These are phyloP conservation scores for Castanospermum australe DNA, from an alignment of 306 rosid genomes.

Conservation along the genomic window DNA sequence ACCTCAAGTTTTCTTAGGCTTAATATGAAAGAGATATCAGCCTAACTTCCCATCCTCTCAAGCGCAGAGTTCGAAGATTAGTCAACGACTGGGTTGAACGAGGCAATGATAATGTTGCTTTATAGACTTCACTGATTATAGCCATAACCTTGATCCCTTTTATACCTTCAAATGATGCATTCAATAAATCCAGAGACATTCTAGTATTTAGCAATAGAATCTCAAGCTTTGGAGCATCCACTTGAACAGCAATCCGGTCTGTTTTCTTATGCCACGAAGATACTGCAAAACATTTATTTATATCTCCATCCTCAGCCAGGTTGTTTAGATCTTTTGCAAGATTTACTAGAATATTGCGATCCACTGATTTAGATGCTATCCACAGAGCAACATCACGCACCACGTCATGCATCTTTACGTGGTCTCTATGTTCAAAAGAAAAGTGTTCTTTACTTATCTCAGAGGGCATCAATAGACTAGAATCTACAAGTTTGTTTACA, in stretches of 20 bases:
- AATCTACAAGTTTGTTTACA: neutral
- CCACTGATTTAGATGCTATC: slow-evolving; percentile 15
- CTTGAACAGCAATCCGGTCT: neutral
- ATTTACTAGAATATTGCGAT: neutral
- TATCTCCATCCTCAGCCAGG: neutral
- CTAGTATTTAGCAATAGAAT: too few relatives aligned
- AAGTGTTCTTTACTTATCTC: neutral
- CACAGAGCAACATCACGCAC: slow-evolving; percentile 9
- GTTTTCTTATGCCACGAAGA: neutral
- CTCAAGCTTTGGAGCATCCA: too few relatives aligned
- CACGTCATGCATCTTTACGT: slow-evolving; percentile 8
- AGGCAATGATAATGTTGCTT: neutral
- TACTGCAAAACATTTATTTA: neutral
- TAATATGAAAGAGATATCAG: slow-evolving; percentile 6
- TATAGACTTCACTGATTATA: neutral
- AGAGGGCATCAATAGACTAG: neutral
- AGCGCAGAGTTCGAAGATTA: neutral
- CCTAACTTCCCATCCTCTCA: neutral
- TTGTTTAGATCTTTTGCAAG: neutral
- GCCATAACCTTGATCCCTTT: neutral
- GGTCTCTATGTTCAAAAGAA: neutral
- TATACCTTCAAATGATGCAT: slow-evolving; percentile 4
- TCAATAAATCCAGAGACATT: neutral
- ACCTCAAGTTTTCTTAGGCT: neutral
- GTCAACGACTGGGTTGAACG: neutral